Base-by-base conservation (phyloP, 495 filamentous ascomycete species). In the Talaromyces nanjingensis region DNA sequence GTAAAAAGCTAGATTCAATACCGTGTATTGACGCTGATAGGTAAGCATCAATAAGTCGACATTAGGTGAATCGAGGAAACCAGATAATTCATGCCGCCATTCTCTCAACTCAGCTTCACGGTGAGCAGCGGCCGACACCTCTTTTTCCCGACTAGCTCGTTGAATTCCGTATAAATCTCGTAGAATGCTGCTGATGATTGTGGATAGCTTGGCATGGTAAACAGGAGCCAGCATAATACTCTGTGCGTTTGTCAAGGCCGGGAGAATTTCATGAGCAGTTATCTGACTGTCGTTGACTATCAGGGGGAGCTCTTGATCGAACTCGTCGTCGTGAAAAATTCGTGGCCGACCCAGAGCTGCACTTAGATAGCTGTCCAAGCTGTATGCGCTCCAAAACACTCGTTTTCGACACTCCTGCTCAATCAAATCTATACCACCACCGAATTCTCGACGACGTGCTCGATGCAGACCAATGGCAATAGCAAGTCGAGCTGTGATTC, bases 191-290 rank as follows among this genome's bases (percentile, higher is more conserved):
- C 37, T 42, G 14, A 42, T 42, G 37, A 42, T 42, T 5, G 37
- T n/a, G 37, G 37, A 42, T 49, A 76, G 64, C 68, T 71, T 77
- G 8, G 72, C 68, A 57, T 77, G 75, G 27, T 75, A 75, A 8
- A 79, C 69, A 1, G 77, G 73, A 12, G 74, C 78, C 24, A 76
- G 60, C 77, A 81, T 81, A 4, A 75, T 69, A 20, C 74, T 75
- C 49, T 79, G 75, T 1, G 65, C 64, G 12, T 64, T 68, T 11
- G 69, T 67, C 8, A 59, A 42, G 3, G 66, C 34, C 1, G 68
- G 65, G 4, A 68, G 67, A 49, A 74, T 73, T 33, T 27, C 63
- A 62, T 37, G 72, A 29, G 74, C 76, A 0, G 73, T 72, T 3
- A 75, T 80, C 1, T 77, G 37, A n/a, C 37, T 42, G 14, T 42